Base-by-base conservation (phyloP, 2,329 filamentous ascomycete genomes). In the Calonectria pseudoturangicola region DNA sequence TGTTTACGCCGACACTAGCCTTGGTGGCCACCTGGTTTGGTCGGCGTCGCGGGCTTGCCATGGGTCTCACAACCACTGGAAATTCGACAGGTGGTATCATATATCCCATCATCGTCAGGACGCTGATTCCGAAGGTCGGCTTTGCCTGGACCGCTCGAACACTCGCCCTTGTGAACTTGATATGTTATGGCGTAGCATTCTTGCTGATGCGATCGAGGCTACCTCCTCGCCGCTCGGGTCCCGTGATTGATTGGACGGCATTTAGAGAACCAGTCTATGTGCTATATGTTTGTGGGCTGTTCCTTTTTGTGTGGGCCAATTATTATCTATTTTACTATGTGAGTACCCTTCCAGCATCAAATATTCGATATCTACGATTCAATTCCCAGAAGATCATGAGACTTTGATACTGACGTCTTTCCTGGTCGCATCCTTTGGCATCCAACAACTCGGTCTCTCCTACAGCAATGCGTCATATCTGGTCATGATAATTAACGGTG, bases 141-240 rank as follows among this genome's bases (percentile, higher is more conserved):
- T 92, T 92, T 73, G 82, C 84, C 0, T 92, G 91, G 90, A 87
- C 91, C 0, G 89, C 90, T 0, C 84, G 93, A 2, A 86, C 90
- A 0, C 82, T 94, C 2, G 92, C 88, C 0, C 93, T 94, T 76
- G 86, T 94, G 41, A 97, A 97, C 80, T 87, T 91, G 2, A 91
- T 90, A 0, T 92, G 92, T 27, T 91, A 97, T 67, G 89, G 93
- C 4, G 89, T 96, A 63, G 94, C 79, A 2, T 70, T 74, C 9
- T 71, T 76, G 0, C 81, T 84, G 8, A 77, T 84, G 77, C 79
- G 80, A 1, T 81, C 80, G 50, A 72, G 80, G 77, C 66, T 80
- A 8, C 75, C 79, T 0, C 77, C 79, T 0, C 58, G 79, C 9
- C 79, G 79, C 21, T 73, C 79, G 0, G 79, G 79, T 0, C 72